These are phyloP conservation scores for Rostrohypoxylon terebratum DNA, from an alignment of 495 filamentous ascomycete genomes.

Conservation along the genomic window DNA sequence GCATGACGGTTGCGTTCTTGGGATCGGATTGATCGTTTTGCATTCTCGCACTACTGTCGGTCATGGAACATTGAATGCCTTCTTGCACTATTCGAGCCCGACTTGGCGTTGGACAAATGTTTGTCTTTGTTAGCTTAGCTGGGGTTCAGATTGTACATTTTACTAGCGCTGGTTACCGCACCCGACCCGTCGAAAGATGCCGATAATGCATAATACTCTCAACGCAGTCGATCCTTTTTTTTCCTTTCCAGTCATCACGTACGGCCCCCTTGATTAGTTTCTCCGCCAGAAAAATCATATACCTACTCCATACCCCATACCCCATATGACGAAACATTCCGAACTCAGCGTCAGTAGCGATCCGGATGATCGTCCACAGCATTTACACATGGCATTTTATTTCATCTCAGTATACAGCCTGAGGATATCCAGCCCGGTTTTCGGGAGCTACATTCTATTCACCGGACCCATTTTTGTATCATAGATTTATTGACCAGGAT, in stretches of 20 bases:
- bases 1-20: constrained; percentile 9
- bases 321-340: constrained; percentile 7
- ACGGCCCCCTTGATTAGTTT: constrained; percentile 27
- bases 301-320: constrained; percentile 22
- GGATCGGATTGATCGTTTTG: constrained; percentile 7
- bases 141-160: constrained; percentile 27
- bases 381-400: constrained; percentile 44
- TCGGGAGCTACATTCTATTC: constrained; percentile 33
- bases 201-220: constrained; percentile 52
- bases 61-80: constrained; percentile 2
- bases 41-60: constrained; percentile 3
- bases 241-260: constrained; percentile 33
- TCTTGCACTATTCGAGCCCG: neutral
- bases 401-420: constrained; percentile 37
- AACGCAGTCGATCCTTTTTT: constrained; percentile 43
- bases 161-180: constrained; percentile 43
- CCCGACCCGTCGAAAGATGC: constrained; percentile 16
- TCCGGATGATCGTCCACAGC: constrained; percentile 23
- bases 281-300: constrained; percentile 16
- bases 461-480: constrained; percentile 48
- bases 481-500: constrained; percentile 46
- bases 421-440: constrained; percentile 32
- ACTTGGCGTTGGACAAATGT: neutral
- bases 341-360: constrained; percentile 39
- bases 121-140: constrained; percentile 6